Evolutionary conservation across 805 yeast genomes (phyloP).

Genomic region (Isabelozyma rhagii): DNA sequence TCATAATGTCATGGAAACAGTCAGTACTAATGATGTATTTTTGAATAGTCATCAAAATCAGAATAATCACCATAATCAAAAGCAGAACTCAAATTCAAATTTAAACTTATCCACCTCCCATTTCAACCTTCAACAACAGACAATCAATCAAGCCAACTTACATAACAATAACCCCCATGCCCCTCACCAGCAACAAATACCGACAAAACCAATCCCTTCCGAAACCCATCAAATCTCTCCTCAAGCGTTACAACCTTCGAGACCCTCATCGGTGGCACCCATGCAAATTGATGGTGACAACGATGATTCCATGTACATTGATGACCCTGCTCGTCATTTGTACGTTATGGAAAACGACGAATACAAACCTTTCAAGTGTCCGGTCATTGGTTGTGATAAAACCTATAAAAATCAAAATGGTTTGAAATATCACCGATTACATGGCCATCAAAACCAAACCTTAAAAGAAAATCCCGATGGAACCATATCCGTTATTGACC

Average conservation of each 20-base stretch:
- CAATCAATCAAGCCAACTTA: constrained; percentile 13
- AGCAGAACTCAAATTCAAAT: constrained; percentile 5
- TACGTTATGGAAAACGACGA: constrained; percentile 91
- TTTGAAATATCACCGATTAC: constrained; percentile 88
- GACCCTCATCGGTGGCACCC: constrained; percentile 23
- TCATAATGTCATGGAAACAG: constrained; percentile 76
- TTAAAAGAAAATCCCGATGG: constrained; percentile 91
- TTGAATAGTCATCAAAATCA: constrained; percentile 43
- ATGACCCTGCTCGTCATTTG: constrained; percentile 93
- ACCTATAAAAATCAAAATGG: constrained; percentile 98
- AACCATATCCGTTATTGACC: constrained; percentile 87
- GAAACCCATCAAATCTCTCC: constrained; percentile 17
- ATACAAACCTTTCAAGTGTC: constrained; percentile 94
- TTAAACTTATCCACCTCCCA: constrained; percentile 16
- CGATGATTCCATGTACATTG: constrained; percentile 71
- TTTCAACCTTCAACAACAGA: constrained; percentile 22
- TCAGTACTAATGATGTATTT: constrained; percentile 90
- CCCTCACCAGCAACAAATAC: constrained; percentile 1
- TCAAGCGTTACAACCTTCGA: constrained; percentile 3
- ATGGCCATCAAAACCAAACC: constrained; percentile 96
- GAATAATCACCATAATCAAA: constrained; percentile 3
- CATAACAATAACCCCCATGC: constrained; percentile 5
- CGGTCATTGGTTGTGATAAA: constrained; percentile 97
- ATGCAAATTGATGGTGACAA: constrained; percentile 50
- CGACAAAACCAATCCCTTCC: background rate